phyloP scores from a whole-genome alignment of 2,329 filamentous ascomycete genomes.

The Alternaria gaisen region DNA sequence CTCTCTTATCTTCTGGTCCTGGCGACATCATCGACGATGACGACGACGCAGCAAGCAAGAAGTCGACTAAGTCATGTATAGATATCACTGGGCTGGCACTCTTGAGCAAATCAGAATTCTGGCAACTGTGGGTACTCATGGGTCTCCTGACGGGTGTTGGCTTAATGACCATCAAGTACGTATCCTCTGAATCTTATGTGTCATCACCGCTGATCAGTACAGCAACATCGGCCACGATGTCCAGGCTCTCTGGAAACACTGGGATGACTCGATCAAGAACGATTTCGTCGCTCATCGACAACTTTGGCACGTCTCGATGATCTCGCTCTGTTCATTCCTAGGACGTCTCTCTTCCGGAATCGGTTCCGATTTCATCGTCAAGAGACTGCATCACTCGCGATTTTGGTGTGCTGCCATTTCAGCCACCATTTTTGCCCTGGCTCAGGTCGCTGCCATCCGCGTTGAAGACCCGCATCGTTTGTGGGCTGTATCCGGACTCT shows the following conservation, averaged over 20 bases:
- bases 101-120: constrained; percentile 79
- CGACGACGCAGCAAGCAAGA: constrained; percentile 65
- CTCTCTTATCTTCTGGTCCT: constrained; percentile 73
- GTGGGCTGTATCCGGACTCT: constrained; percentile 80
- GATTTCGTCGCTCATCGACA: constrained; percentile 83
- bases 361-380: constrained; percentile 89
- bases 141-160: constrained; percentile 91
- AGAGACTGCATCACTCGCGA: constrained; percentile 79
- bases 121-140: constrained; percentile 88
- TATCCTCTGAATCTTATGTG: constrained; percentile 19
- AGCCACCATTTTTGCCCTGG: constrained; percentile 77
- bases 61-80: constrained; percentile 78
- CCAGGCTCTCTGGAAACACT: constrained; percentile 87
- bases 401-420: constrained; percentile 90
- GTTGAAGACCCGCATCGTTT: constrained; percentile 81
- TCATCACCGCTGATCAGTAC: constrained; percentile 39
- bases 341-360: constrained; percentile 79
- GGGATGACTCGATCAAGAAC: constrained; percentile 75
- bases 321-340: constrained; percentile 87
- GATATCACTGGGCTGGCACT: constrained; percentile 89
- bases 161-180: constrained; percentile 98
- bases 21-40: constrained; percentile 58
- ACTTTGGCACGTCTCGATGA: constrained; percentile 89
- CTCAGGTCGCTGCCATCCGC: constrained; percentile 78
- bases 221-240: constrained; percentile 95